Evolutionary conservation across 2,329 filamentous ascomycete species (phyloP), one percentile per base, ranked within the genome.

Genomic region (Chalaropsis thielavioides): DNA sequence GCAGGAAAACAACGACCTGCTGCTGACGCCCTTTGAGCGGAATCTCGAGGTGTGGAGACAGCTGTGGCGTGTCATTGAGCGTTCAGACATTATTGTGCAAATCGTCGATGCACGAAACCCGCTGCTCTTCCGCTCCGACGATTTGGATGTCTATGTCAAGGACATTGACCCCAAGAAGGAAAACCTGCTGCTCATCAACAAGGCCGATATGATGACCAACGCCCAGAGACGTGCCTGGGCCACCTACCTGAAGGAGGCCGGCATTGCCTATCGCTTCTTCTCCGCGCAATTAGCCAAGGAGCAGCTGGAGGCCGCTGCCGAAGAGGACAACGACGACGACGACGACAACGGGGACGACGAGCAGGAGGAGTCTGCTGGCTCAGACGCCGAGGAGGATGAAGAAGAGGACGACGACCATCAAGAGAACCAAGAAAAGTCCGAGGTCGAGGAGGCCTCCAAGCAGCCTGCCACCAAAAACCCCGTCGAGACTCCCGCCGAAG

Each of bases 11-110:
- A 87, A 96, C 66, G 94, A 99, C 74, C 76, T 99, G 65, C 82
- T 99, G 64, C 92, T 99, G 90, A 99, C 94, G 0, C 94, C 94
- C 0, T 99, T 99, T 72, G 94, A 99, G 80, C 84, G 94, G 67
- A 99, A 99, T 73, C 73, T 99, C 68, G 95, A 99, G 72, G 94
- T 99, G 35, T 99, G 94, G 94, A 85, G 94, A 73, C 94, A 99
- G 75, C 73, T 99, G 70, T 99, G 94, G 94, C 85, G 94, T 77
- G 94, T 99, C 66, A 96, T 99, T 71, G 94, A 99, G 79, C 82
- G 94, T 68, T 96, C 91, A 17, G 94, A 99, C 74, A 78, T 99
- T 49, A 84, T 99, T 2, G 94, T 99, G 43, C 94, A 99, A 78
- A 99, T 99, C 78, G 94, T 99, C 64, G 94, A 99, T 77, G 94